Percentiles rank a stretch among this genome's conserved stretches.
phyloP scores from a whole-genome alignment of 768 basidiomycete species.

The Pholiota molesta region DNA sequence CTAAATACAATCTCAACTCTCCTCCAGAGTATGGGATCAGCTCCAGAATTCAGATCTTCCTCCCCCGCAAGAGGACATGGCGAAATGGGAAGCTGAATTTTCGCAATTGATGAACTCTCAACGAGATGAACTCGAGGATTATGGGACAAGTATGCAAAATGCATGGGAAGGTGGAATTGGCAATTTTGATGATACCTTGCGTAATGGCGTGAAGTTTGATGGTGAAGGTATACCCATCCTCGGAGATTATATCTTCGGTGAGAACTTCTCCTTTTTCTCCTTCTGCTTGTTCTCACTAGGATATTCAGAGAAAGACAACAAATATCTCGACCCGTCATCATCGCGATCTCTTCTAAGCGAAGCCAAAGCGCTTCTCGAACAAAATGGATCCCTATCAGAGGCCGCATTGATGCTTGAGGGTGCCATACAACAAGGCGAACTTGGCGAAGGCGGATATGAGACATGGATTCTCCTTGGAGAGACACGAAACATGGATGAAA shows the following conservation, averaged over 20 bases:
- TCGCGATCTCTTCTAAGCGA: slow-evolving; percentile 60
- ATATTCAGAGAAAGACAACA: slow-evolving; percentile 68
- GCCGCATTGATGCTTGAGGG: slow-evolving; percentile 88
- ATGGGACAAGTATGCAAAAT: slow-evolving; percentile 60
- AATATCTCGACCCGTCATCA: slow-evolving; percentile 58
- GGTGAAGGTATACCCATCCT: slow-evolving; percentile 78
- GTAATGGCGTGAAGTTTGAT: slow-evolving; percentile 54
- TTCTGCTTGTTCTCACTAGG: slow-evolving; percentile 7
- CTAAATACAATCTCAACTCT: background rate
- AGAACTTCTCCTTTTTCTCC: slow-evolving; percentile 22
- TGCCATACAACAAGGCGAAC: slow-evolving; percentile 80
- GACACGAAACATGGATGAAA: slow-evolving; percentile 87
- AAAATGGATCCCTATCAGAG: slow-evolving; percentile 86
- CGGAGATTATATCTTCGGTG: slow-evolving; percentile 78
- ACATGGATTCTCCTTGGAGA: slow-evolving; percentile 93
- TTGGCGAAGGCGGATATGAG: slow-evolving; percentile 83
- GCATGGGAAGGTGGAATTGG: slow-evolving; percentile 65
- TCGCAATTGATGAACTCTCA: slow-evolving; percentile 74
- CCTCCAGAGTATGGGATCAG: slow-evolving; percentile 61
- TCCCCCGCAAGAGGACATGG: slow-evolving; percentile 63
- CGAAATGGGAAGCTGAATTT: slow-evolving; percentile 85
- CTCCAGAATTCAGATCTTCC: slow-evolving; percentile 60
- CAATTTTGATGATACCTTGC: slow-evolving; percentile 38
- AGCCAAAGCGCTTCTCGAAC: slow-evolving; percentile 76
- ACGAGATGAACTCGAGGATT: slow-evolving; percentile 70